phyloP scores from a whole-genome alignment of 2,329 filamentous ascomycete species.

The Pseudogymnoascus sp. region DNA sequence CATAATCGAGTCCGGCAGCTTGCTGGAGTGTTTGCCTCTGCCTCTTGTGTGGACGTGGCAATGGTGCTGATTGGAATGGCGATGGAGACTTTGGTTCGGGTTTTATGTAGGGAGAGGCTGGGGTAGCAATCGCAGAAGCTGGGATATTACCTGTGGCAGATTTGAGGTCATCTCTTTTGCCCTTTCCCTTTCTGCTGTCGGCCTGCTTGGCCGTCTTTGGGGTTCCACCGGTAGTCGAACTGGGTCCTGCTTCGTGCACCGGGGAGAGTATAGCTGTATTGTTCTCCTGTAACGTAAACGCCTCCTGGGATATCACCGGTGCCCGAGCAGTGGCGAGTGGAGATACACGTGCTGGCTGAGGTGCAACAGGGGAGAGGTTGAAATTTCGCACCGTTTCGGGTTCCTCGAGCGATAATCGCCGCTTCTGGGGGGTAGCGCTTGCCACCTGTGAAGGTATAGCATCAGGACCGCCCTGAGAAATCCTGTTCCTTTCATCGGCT shows the following conservation, averaged over 20 bases:
- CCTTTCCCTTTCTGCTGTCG: conserved; percentile 45
- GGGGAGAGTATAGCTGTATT: conserved; percentile 48
- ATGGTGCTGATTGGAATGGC: conserved; percentile 46
- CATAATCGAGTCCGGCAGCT: conserved; percentile 35
- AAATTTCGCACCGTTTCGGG: conserved; percentile 44
- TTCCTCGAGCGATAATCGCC: neutral
- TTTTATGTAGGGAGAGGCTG: conserved; percentile 51
- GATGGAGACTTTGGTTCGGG: conserved; percentile 58
- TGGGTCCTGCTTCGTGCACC: conserved; percentile 42
- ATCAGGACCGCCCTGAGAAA: neutral
- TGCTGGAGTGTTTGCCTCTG: conserved; percentile 42
- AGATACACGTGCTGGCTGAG: conserved; percentile 66
- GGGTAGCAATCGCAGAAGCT: conserved; percentile 30
- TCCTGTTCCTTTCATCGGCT: neutral
- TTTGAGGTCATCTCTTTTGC: conserved; percentile 41
- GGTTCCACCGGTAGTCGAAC: conserved; percentile 54
- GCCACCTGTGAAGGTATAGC: neutral
- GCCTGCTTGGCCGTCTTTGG: conserved; percentile 44
- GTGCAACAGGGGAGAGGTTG: conserved; percentile 64
- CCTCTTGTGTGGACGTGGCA: conserved; percentile 49
- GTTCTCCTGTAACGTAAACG: conserved; percentile 21
- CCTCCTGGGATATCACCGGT: conserved; percentile 25
- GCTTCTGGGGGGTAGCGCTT: neutral
- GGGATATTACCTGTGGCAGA: conserved; percentile 9
- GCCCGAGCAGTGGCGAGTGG: conserved; percentile 42